Base-by-base conservation (phyloP, 139 green algal species). In the Chlamydomonas sp. region DNA sequence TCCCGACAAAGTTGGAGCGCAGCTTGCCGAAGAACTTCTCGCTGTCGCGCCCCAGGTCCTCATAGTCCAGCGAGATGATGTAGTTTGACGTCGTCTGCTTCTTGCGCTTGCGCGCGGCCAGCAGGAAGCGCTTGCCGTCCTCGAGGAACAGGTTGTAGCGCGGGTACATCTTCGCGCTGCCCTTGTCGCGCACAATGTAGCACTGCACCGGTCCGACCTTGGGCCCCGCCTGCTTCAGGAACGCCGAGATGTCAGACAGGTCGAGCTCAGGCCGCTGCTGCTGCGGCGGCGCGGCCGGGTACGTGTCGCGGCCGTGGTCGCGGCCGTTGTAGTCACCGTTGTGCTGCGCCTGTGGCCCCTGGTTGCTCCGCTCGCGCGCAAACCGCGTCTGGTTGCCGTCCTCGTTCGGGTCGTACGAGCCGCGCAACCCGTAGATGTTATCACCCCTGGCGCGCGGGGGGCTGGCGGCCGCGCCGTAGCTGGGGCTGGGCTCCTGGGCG, bases 1-100 rank as follows among this genome's bases (percentile, higher is more conserved):
- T 98, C 47, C 92, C 91, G 35, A 98, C 67, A 67, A 98, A 97
- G 85, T 97, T 98, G 67, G 85, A 76, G 2, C 86, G 79, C 10
- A 98, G 77, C 72, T 94, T 92, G 29, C 87, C 90, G 50, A 94
- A 87, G 72, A 82, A 93, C 29, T 77, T 75, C 13, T 50, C 67
- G 65, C 74, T 84, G 29, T 79, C 58, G 2, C 79, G 69, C 2
- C 69, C 67, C 6, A 89, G 70, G 73, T 90, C 81, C 0, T 85
- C 78, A 39, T 85, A 74, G 48, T 91, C 81, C 31, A 95, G 74
- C 10, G 85, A 95, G 50, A 98, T 91, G 3, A 95, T 20, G 82
- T 97, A 98, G 76, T 90, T 90, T 73, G 72, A 88, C 36, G 73
- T 81, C 36, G 81, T 83, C 49, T 80, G 83, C 74, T 92, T 92